A percentile compares a stretch with the other conserved stretches of the same genome.
phyloP scores from a whole-genome alignment of 495 filamentous ascomycete genomes.

The Hypoxylon cercidicola region DNA sequence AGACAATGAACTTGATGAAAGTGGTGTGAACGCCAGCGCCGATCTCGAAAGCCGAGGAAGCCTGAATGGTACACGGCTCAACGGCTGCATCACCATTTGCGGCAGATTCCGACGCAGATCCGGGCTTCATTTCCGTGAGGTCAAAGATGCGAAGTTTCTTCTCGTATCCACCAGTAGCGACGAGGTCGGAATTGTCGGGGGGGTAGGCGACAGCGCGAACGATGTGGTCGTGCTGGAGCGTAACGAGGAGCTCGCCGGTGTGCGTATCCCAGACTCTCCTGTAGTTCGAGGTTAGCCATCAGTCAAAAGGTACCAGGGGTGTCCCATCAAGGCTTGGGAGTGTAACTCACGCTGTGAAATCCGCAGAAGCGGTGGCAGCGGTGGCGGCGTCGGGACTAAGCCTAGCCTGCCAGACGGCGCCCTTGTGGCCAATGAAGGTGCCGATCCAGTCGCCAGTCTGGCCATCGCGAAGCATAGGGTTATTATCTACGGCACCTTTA shows the following conservation, averaged over 20 bases:
- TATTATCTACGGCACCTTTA: conserved; percentile 74
- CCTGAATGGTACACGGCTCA: conserved; percentile 52
- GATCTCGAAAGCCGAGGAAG: conserved; percentile 79
- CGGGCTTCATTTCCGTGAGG: conserved; percentile 63
- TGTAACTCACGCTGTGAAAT: conserved; percentile 86
- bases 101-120: conserved; percentile 26
- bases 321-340: neutral
- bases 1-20: conserved; percentile 93
- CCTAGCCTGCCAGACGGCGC: conserved; percentile 94
- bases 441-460: conserved; percentile 99
- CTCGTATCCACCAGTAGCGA: conserved; percentile 92
- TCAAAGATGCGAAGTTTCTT: conserved; percentile 98
- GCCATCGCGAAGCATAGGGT: conserved; percentile 97
- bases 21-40: conserved; percentile 83
- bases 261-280: conserved; percentile 98
- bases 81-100: conserved; percentile 38
- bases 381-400: conserved; percentile 87
- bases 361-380: conserved; percentile 91
- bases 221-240: conserved; percentile 91
- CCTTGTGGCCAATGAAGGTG: conserved; percentile 97
- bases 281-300: conserved; percentile 18
- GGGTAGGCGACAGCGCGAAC: conserved; percentile 94
- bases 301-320: no score
- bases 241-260: conserved; percentile 88
- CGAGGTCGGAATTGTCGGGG: conserved; percentile 76